Base-by-base conservation (phyloP, 1,284 basidiomycete species). In the Schizophyllum commune region DNA sequence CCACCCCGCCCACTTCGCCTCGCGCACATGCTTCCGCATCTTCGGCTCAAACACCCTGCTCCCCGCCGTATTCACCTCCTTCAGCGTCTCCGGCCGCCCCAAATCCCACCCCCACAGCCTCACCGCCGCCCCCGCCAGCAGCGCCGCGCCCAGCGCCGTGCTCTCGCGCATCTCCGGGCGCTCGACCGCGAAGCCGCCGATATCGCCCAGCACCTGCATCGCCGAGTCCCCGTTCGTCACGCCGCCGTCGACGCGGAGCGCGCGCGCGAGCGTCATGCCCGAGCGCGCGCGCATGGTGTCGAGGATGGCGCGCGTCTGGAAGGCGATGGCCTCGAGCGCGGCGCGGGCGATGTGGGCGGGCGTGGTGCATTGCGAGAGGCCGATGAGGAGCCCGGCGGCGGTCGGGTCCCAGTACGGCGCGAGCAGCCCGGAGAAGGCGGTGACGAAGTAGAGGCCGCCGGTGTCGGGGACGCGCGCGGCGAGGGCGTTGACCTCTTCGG, bases 151-250 rank as follows among this genome's bases (percentile, higher is more conserved):
- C 52, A 99, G 80, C 5, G 97, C 96, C 5, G 96, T 99, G 8
- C 93, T 95, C 91, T 99, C 96, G 72, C 96, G 81, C 96, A 99
- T 99, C 70, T 94, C 89, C 15, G 96, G 96, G 60, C 96, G 81
- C 64, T 96, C 79, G 61, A 99, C 93, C 21, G 85, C 85, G 75
- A 98, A 96, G 11, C 96, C 96, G 27, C 95, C 91, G 57, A 98
- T 80, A 71, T 98, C 92, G 1, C 96, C 94, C 68, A 98, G 85
- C 59, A 98, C 81, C 71, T 89, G 85, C 94, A 98, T 98, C 63
- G 88, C 89, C 19, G 91, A 75, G 70, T 96, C 90, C 52, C 90
- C 89, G 69, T 96, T 96, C 34, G 94, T 96, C 83, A 96, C 94
- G 20, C 94, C 94, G 52, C 95, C 95, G 71, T 98, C 95, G 57